Conservation (phyloP, 1,284 basidiomycete genomes). For the Cutaneotrichosporon sp. region DNA sequence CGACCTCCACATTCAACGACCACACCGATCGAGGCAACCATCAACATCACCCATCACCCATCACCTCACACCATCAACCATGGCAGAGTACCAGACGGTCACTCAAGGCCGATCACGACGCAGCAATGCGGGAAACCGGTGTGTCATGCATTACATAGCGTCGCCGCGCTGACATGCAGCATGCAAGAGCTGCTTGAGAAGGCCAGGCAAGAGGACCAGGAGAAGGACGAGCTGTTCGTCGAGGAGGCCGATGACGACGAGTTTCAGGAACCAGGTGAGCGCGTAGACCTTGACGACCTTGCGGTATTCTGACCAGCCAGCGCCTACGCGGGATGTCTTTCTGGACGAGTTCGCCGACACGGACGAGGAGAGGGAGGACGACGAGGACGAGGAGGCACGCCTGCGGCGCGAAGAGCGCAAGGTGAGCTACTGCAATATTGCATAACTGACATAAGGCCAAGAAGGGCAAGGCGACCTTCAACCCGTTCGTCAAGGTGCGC, state of each 20-base stretch:
- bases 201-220: slow-evolving; percentile 40
- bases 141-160: slow-evolving; percentile 14
- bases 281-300: not conserved
- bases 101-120: slow-evolving; percentile 38
- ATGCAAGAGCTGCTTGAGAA: slow-evolving; percentile 47
- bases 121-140: slow-evolving; percentile 47
- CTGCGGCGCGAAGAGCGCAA: slow-evolving; percentile 34
- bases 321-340: slow-evolving; percentile 38
- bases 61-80: not conserved
- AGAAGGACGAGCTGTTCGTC: slow-evolving; percentile 38
- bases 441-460: slow-evolving; percentile 29
- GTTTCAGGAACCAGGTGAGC: slow-evolving; percentile 40
- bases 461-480: slow-evolving; percentile 34
- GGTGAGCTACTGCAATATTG: slow-evolving; percentile 14
- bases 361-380: slow-evolving; percentile 42
- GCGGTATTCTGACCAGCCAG: slow-evolving; percentile 16
- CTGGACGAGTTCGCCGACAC: slow-evolving; percentile 48
- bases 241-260: slow-evolving; percentile 44
- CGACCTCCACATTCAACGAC: not conserved
- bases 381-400: slow-evolving; percentile 29
- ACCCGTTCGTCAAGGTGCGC: slow-evolving; percentile 25
- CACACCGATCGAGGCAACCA: not conserved
- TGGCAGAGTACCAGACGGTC: slow-evolving; percentile 29
- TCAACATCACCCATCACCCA: not conserved
- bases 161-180: slow-evolving; percentile 19